These are phyloP conservation scores for Pholiota conissans DNA, from an alignment of 768 basidiomycete genomes.

Conservation along the genomic window DNA sequence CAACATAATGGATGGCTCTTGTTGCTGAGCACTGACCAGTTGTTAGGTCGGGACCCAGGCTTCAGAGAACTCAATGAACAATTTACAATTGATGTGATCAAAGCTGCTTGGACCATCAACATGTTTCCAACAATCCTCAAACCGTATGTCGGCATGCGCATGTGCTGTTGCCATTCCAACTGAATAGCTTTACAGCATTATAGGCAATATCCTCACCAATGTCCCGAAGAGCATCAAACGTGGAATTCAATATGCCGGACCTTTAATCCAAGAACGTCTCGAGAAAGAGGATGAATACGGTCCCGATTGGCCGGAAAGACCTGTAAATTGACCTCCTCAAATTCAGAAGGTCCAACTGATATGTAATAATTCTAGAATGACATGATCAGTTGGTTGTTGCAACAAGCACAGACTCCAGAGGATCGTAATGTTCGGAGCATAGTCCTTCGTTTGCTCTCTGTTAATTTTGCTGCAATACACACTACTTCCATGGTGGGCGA, in stretches of 20 bases:
- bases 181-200: conserved; percentile 13
- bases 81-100: conserved; percentile 19
- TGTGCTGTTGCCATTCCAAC: neutral
- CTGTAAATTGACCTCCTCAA: conserved; percentile 25
- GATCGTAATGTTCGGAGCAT: conserved; percentile 4
- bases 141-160: conserved; percentile 15
- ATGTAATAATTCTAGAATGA: neutral
- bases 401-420: neutral
- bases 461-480: conserved; percentile 40
- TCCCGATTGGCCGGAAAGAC: conserved; percentile 31
- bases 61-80: conserved; percentile 22
- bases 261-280: conserved; percentile 31
- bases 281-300: conserved; percentile 28
- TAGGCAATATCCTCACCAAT: conserved; percentile 23
- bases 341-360: too few relatives aligned
- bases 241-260: conserved; percentile 26
- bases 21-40: neutral
- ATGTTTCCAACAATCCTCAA: conserved; percentile 20
- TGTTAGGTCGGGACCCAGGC: conserved; percentile 22
- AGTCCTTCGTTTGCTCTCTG: neutral
- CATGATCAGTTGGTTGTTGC: conserved; percentile 1
- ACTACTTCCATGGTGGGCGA: conserved; percentile 37
- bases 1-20: neutral
- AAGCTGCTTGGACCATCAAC: conserved; percentile 20
- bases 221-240: conserved; percentile 21